Conservation (phyloP, 768 basidiomycete genomes). For the Gautieria morchelliformis region DNA sequence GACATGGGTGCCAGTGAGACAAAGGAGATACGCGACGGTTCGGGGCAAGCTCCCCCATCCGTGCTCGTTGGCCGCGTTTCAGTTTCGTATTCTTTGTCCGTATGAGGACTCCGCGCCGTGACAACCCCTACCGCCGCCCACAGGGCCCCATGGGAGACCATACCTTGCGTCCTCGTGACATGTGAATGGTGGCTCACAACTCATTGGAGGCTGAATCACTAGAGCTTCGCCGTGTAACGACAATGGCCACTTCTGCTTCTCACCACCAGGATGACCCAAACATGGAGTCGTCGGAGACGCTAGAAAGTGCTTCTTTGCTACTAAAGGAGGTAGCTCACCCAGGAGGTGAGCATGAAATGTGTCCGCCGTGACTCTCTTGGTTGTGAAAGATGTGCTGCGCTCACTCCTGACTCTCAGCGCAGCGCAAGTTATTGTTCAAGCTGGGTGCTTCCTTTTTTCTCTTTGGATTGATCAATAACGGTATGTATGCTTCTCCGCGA, state of each 20-base stretch:
- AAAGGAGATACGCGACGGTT: too few species aligned
- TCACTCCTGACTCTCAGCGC: not conserved
- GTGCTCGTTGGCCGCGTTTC: not conserved
- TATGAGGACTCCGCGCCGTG: too few species aligned
- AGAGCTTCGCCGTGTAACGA: not conserved
- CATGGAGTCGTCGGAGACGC: not conserved
- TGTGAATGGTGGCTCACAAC: not conserved
- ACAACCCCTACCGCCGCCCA: too few species aligned
- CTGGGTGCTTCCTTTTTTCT: constrained; percentile 70
- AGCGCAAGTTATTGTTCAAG: constrained; percentile 20
- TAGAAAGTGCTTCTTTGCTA: not conserved
- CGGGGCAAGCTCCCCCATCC: too few species aligned
- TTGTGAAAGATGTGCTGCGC: too few species aligned
- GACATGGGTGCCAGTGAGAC: too few species aligned
- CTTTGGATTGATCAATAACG: constrained; percentile 90
- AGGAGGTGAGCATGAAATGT: not conserved
- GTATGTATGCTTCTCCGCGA: constrained; percentile 37
- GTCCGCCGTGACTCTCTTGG: too few species aligned
- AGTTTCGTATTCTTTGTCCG: not conserved
- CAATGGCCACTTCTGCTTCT: not conserved
- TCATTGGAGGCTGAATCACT: not conserved
- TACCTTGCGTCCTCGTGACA: not conserved
- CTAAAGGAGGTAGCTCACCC: not conserved
- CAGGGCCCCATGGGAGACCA: too few species aligned
- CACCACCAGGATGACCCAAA: too few species aligned